A percentile compares a stretch with the other conserved stretches of the same genome.
phyloP scores from a whole-genome alignment of 345 rosid genomes.

The Melaleuca alternifolia region DNA sequence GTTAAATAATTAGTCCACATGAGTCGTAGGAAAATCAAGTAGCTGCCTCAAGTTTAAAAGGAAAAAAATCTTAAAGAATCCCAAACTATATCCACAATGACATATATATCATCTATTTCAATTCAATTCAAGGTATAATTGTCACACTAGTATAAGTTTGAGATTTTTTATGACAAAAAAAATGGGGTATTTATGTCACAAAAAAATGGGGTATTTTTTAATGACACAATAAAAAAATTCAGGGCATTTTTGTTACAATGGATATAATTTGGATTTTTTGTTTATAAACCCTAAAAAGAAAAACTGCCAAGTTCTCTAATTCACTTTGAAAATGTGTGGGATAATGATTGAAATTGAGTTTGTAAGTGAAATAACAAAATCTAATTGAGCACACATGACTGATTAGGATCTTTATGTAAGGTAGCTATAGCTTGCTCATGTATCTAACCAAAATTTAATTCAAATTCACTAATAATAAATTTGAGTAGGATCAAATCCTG shows the following conservation, averaged over 20 bases:
- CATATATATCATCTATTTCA: no score
- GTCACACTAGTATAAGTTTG: no score
- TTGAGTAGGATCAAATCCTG: neutral
- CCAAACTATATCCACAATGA: no score
- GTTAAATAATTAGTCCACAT: neutral
- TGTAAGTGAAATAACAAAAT: neutral
- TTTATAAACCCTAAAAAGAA: neutral
- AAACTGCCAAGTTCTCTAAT: neutral
- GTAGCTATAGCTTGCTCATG: neutral
- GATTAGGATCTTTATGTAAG: neutral
- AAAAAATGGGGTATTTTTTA: no score
- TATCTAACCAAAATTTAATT: neutral
- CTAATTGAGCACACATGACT: accelerated
- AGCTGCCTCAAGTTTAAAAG: neutral
- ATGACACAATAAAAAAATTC: no score
- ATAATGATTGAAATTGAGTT: neutral
- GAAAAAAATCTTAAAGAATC: no score
- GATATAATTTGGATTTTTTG: no score
- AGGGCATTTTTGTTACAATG: no score
- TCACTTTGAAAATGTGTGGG: neutral
- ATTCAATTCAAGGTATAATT: no score
- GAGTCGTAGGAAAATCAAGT: neutral
- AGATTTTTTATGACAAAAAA: no score
- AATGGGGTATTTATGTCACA: no score
- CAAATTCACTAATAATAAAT: neutral